Evolutionary conservation across 164 flowering plant genomes (phyloP), one percentile per base, ranked within the genome.

Genomic region (Kalanchoe fedtschenkoi): DNA sequence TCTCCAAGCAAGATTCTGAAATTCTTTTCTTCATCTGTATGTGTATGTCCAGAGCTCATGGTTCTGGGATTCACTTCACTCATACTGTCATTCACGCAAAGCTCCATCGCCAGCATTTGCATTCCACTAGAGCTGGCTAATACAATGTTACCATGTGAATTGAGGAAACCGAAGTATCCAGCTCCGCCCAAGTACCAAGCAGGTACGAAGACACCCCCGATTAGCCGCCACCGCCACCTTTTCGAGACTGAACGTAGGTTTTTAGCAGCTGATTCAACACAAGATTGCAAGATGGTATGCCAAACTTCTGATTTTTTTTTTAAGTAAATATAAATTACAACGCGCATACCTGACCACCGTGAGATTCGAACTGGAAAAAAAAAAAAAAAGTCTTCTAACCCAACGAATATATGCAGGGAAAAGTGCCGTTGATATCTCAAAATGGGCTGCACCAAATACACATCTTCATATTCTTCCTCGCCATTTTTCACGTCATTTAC

Each of bases 401-500:
- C 17, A 34, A 34, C 13, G 21, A 28, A 4, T 13, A 2, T 13
- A 1, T n/a, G n/a, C 74, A 92, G 97, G 97, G 92, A 1, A 29
- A 65, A 1, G 83, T 70, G 54, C 81, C 90, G 16, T 78, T 93
- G 60, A 81, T 93, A 66, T 75, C 95, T 17, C 63, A 71, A 32
- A 64, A 79, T 35, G 97, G 85, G 57, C 67, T 91, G 72, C 99
- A 93, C 74, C 89, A 90, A 72, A 69, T 88, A 60, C 97, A 90
- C 76, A 92, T 92, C 69, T 88, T 92, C 76, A 89, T 92, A 61
- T 92, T 92, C 83, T 86, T 92, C 68, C 70, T 89, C 47, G 98
- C 98, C 21, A 76, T 85, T 41, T 74, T 88, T 67, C 97, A 92
- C 66, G 89, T 92, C 4, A 2, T 78, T 21, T 81, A 78, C 67